Conservation (phyloP, 306 rosid species). For the Oemleria cerasiformis region DNA sequence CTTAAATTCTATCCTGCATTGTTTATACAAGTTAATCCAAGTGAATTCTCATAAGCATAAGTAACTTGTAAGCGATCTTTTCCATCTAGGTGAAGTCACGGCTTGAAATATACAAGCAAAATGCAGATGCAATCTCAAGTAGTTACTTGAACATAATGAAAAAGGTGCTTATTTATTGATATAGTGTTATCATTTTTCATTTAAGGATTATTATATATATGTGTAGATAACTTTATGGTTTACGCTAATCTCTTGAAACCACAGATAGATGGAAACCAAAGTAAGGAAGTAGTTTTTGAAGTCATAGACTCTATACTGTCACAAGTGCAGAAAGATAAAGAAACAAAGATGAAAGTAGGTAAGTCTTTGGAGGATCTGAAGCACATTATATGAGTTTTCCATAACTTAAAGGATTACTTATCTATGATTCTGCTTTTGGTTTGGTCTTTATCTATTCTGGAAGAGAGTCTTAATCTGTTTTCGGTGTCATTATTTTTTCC, state of each 20-base stretch:
- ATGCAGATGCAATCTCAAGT: slow-evolving; percentile 68
- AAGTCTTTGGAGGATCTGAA: slow-evolving; percentile 20
- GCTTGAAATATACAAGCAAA: slow-evolving; percentile 70
- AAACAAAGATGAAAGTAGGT: slow-evolving; percentile 42
- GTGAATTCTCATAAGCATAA: not conserved
- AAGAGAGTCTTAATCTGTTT: not conserved
- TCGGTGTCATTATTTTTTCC: not conserved
- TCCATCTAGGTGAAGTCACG: slow-evolving; percentile 67
- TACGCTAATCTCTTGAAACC: slow-evolving; percentile 16
- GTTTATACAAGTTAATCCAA: not conserved
- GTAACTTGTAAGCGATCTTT: not conserved
- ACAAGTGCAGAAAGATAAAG: slow-evolving; percentile 51
- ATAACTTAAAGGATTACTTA: slow-evolving; percentile 11
- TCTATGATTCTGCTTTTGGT: not conserved
- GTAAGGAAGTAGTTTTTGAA: slow-evolving; percentile 64
- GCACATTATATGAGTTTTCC: slow-evolving; percentile 4
- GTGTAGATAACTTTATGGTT: slow-evolving; percentile 7
- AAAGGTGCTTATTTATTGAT: slow-evolving; percentile 44
- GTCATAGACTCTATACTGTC: slow-evolving; percentile 63
- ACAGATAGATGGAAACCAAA: slow-evolving; percentile 77
- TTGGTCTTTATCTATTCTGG: not conserved
- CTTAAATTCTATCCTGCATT: not conserved
- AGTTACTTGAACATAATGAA: slow-evolving; percentile 60
- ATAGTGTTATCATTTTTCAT: slow-evolving; percentile 8
- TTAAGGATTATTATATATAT: slow-evolving; percentile 10